Base-by-base conservation (phyloP, 441 rosid genomes). In the Rhodomyrtus psidioides region DNA sequence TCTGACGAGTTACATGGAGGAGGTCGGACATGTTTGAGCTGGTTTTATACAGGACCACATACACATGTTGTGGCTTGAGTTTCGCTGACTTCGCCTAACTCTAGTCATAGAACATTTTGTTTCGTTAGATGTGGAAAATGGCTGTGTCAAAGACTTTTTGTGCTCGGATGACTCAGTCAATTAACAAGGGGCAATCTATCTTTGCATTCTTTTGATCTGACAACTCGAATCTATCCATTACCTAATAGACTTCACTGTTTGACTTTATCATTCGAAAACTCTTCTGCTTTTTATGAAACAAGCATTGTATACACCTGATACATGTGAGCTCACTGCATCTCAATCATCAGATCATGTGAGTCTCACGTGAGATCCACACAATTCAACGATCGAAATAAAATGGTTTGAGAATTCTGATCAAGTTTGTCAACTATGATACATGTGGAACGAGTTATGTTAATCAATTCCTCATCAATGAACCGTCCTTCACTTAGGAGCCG, bases 341-440 rank as follows among this genome's bases (percentile, higher is more conserved):
- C 2, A 54, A 54, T 6, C 17, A 54, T 54, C 9, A 19, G 23
- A 54, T 19, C 9, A 54, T 19, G 24, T 54, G 24, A 54, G 9
- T 54, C 24, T 2, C 23, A 17, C 2, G 9, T 6, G 9, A 54
- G 23, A 54, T 17, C 9, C 23, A 54, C 6, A 17, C 8, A 54
- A 54, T 54, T 54, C 2, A 23, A 23, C 39, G 26, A 65, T 19
- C 5, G 34, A 5, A 23, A 60, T 15, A 39, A 28, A 9, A 39
- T 28, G 42, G 0, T 54, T 8, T 2, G 12, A 60, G 30, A 15
- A 30, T 0, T 1, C 19, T 9, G 1, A 1, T 59, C 34, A 1
- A 14, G 19, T 59, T 28, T 15, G 2, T 27, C 9, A 14, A 14
- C 30, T 3, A 27, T 27, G 39, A 59, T 59, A 19, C 9, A 2